Base-by-base conservation (phyloP, 495 filamentous ascomycete species). In the Neurospora sublineolata region DNA sequence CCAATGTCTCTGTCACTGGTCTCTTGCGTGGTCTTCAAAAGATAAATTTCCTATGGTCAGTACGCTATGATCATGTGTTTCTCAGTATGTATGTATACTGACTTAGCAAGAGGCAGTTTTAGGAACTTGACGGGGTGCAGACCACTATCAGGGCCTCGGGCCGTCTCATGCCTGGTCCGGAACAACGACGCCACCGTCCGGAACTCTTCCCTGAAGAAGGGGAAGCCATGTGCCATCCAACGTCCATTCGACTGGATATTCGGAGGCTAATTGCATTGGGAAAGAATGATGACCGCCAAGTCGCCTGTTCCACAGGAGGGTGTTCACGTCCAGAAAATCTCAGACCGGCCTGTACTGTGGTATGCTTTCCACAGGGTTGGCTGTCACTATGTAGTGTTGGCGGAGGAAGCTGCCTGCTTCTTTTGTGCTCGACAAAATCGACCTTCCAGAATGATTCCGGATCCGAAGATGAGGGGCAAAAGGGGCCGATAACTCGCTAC, bases 201-300 rank as follows among this genome's bases (percentile, higher is more conserved):
- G 73, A 72, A 72, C 46, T 71, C 38, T 44, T 70, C 68, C 75
- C 74, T 52, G 72, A 76, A 75, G 72, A 76, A 75, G 42, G 23
- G 75, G 75, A 75, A 76, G 46, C 68, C 39, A 38, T 72, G 68
- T 69, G 68, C 72, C 69, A 70, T 38, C 70, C 74, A 68, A 75
- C 72, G 72, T 36, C 67, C 72, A 58, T 70, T 71, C 72, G 36
- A 71, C 39, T 67, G 20, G 46, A 73, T 73, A 41, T 52, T 46
- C 37, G 58, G 72, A 39, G 46, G 69, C 72, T 60, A 72, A 37
- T 52, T 39, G 37, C 69, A 27, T 64, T 41, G 30, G 58, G 33
- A 69, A 68, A 18, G 67, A 39, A 71, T 67, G 72, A 72, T 52
- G 42, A 36, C 72, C 67, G 72, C 69, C 72, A 73, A 70, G 69